Evolutionary conservation across 345 rosid genomes (phyloP).

Genomic region (Carallia pectinifolia): DNA sequence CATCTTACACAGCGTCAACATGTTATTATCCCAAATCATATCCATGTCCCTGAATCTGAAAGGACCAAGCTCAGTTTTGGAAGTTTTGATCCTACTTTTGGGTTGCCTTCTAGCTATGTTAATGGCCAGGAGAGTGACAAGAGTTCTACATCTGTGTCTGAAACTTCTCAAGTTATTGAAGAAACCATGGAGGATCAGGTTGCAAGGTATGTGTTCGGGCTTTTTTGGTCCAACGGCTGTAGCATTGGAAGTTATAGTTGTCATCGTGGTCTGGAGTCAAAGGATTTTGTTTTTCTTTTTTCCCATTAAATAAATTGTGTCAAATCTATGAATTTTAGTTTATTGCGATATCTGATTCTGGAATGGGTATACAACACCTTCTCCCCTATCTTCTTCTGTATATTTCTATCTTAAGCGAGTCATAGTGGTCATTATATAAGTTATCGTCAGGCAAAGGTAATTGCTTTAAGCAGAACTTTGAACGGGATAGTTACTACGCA

Average conservation of each 20-base stretch:
- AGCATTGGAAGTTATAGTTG: slow-evolving; percentile 3
- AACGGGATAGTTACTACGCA: not conserved
- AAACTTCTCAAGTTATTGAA: slow-evolving; percentile 57
- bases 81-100: slow-evolving; percentile 85
- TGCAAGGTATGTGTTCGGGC: slow-evolving; percentile 46
- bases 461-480: not conserved
- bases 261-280: not conserved
- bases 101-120: slow-evolving; percentile 36
- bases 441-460: not conserved
- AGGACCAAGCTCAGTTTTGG: slow-evolving; percentile 89
- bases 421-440: no score
- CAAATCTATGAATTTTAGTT: not conserved
- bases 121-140: slow-evolving; percentile 57
- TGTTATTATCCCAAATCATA: slow-evolving; percentile 88
- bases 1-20: slow-evolving; percentile 75
- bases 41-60: slow-evolving; percentile 92
- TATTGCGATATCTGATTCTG: no score
- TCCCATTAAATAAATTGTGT: not conserved
- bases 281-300: not conserved
- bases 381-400: no score
- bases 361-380: no score
- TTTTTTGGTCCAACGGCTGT: not conserved
- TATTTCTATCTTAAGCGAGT: no score
- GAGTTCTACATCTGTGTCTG: slow-evolving; percentile 61
- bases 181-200: slow-evolving; percentile 52